These are phyloP conservation scores for Camptophora hylomeconis DNA, from an alignment of 2,329 filamentous ascomycete genomes.

Conservation along the genomic window DNA sequence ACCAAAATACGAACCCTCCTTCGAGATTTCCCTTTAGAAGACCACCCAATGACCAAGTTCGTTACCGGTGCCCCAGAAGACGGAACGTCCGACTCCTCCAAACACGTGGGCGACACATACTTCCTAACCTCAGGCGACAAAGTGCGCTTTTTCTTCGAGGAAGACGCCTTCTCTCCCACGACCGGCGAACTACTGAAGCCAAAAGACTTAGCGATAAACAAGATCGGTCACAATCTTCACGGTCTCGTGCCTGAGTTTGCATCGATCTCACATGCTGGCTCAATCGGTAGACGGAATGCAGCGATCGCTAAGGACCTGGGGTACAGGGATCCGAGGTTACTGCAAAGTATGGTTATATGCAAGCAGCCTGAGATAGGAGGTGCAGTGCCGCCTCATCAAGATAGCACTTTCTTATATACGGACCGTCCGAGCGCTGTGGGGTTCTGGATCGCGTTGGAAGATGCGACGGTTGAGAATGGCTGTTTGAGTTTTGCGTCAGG, in stretches of 20 bases:
- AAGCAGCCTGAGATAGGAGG: conserved; percentile 96
- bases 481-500: conserved; percentile 78
- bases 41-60: conserved; percentile 90
- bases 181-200: conserved; percentile 57
- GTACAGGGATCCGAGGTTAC: conserved; percentile 59
- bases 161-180: conserved; percentile 63
- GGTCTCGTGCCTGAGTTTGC: conserved; percentile 54
- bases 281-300: conserved; percentile 32
- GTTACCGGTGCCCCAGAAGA: conserved; percentile 61
- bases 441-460: conserved; percentile 95
- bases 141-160: conserved; percentile 93
- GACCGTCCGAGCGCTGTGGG: conserved; percentile 78
- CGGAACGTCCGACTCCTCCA: conserved; percentile 14
- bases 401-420: conserved; percentile 86
- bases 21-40: conserved; percentile 58
- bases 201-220: conserved; percentile 77
- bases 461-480: conserved; percentile 74
- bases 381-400: conserved; percentile 81
- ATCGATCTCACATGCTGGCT: conserved; percentile 35
- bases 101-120: conserved; percentile 85
- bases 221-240: conserved; percentile 71
- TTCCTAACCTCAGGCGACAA: conserved; percentile 85
- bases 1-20: conserved; percentile 64
- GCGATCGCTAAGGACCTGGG: conserved; percentile 59
- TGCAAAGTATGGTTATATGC: conserved; percentile 98